Evolutionary conservation across 345 rosid genomes (phyloP), one percentile per base, ranked within the genome.

Genomic region (Boechera divaricarpa): DNA sequence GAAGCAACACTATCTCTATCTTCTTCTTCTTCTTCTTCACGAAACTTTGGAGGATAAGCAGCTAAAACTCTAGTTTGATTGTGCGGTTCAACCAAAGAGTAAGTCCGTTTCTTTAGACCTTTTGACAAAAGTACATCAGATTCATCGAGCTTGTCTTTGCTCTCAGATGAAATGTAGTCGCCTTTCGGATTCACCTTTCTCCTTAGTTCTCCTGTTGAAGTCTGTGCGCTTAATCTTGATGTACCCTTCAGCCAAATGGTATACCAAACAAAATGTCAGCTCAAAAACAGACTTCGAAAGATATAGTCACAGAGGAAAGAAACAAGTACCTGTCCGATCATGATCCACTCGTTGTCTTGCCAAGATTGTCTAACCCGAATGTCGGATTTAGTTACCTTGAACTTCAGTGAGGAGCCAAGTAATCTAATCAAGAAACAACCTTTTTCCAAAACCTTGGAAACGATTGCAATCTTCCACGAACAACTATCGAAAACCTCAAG

Each of bases 391-490:
- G 74, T 70, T 59, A 82, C 89, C 77, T 74, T 83, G 67, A 90
- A 68, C 75, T 89, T 86, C 64, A 83, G 38, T 47, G 89, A 86
- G 29, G 91, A 89, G 54, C 96, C 94, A 58, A 88, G 77, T 49
- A 89, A 75, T 77, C 92, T 86, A 31, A 88, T 86, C 87, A 86
- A 72, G 74, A 78, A 74, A 67, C 76, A 71, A n/a, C 75, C 80
- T 57, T 75, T 81, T 35, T 78, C 82, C 81, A 88, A 80, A 70
- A 86, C 79, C 73, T 82, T 82, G 3, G 81, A 83, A 45, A 92
- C 81, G 10, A 81, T 87, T 21, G 90, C 98, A 87, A 86, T 86
- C 83, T 86, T 92, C 98, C 98, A 92, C n/a, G 87, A 85, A 73
- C 81, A 80, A 70, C 70, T 74, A 36, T 86, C 73, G 58, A 82